Evolutionary conservation across 2,329 filamentous ascomycete genomes (phyloP), one percentile per base, ranked within the genome.

Genomic region (Trichophyton benhamiae): DNA sequence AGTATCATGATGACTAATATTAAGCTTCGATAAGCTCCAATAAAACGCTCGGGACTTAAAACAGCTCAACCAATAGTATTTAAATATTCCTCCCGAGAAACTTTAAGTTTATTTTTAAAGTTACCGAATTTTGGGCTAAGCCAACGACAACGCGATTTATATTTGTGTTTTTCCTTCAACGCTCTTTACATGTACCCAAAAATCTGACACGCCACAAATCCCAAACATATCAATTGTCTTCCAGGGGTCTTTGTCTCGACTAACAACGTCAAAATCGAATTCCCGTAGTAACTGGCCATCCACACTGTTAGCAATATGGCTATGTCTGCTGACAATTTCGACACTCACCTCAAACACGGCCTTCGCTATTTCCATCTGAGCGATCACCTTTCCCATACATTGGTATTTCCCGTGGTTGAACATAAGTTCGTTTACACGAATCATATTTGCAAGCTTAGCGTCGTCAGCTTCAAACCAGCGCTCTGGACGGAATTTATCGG

Each of bases 401-500:
- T 57, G 58, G 20, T 48, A 58, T 7, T 48, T 52, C 1, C 60
- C 60, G 6, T 20, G 42, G 27, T 57, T 57, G 25, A 62, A 62
- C 17, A 62, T 57, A 17, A 62, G 33, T 3, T 57, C 60, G 7
- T 53, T 48, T 1, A 57, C 58, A 15, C 41, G 46, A 20, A 58
- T 46, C 60, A 62, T 62, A 15, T 42, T 30, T 36, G 48, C 58
- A 17, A 62, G 33, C 20, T 41, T 17, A 11, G 17, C 57, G 9
- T 44, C 42, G 17, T 58, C 41, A 25, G 57, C 55, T 15, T 62
- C 60, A 11, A 82, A 65, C 78, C 79, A 82, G 49, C 80, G 72
- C 58, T 79, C 79, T 0, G 80, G 81, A 22, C 74, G 70, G 66
- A 78, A 82, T 0, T 74, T 61, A 38, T 74, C 68, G 1, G 75